A percentile compares a stretch with the other conserved stretches of the same genome.
phyloP scores from a whole-genome alignment of 1,284 basidiomycete species.

The Malassezia furfur region DNA sequence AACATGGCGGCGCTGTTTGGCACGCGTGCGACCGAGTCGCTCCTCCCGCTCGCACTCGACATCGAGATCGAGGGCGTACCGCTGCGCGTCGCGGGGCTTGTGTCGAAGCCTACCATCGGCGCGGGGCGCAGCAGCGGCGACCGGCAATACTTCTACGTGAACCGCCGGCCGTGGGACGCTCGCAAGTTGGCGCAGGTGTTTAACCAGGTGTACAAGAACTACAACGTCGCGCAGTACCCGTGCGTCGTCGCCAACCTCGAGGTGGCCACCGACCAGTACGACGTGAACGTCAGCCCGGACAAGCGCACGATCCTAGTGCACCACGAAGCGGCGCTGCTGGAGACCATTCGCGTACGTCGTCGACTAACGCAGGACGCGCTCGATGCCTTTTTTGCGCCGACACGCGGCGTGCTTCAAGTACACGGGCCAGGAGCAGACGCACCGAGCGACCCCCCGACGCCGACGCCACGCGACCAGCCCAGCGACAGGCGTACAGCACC shows the following conservation, averaged over 20 bases:
- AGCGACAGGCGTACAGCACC: no score
- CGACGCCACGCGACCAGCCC: not conserved
- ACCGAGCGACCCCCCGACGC: no score
- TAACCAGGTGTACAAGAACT: slow-evolving; percentile 42
- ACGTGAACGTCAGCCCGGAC: slow-evolving; percentile 93
- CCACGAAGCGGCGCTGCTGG: slow-evolving; percentile 70
- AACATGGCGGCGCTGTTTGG: slow-evolving; percentile 77
- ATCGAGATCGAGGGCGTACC: slow-evolving; percentile 18
- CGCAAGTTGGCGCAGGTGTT: slow-evolving; percentile 29
- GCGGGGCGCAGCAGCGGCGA: slow-evolving; percentile 61
- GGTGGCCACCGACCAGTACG: slow-evolving; percentile 70
- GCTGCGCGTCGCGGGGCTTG: slow-evolving; percentile 62
- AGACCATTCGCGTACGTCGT: slow-evolving; percentile 62
- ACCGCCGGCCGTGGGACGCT: slow-evolving; percentile 75
- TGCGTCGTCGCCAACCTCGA: slow-evolving; percentile 75
- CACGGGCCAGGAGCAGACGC: not conserved
- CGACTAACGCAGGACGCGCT: slow-evolving; percentile 52
- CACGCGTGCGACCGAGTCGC: slow-evolving; percentile 63
- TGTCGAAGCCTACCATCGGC: slow-evolving; percentile 66
- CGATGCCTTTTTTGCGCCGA: slow-evolving; percentile 59
- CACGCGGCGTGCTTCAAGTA: slow-evolving; percentile 58
- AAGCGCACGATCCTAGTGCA: slow-evolving; percentile 90
- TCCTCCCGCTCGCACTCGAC: slow-evolving; percentile 62
- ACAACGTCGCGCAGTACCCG: slow-evolving; percentile 51
- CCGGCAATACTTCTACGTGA: slow-evolving; percentile 86